Base-by-base conservation (phyloP, 257 asterid species). In the Rehmannia glutinosa region DNA sequence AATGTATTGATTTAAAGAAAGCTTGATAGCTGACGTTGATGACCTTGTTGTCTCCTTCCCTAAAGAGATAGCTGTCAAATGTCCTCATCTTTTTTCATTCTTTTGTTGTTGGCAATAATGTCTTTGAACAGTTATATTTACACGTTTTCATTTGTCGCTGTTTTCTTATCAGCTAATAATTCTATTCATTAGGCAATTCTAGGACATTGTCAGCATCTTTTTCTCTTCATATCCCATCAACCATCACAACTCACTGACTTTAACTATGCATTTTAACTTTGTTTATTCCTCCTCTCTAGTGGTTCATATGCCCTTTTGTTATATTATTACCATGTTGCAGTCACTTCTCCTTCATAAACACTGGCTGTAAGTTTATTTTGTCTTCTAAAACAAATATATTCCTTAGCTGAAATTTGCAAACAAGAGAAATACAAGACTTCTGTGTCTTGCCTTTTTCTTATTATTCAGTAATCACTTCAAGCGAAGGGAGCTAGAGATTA, bases 241-340 rank as follows among this genome's bases (percentile, higher is more conserved):
- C n/a, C n/a, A n/a, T n/a, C n/a, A n/a, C n/a, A n/a, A n/a, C n/a
- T n/a, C n/a, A n/a, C n/a, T n/a, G n/a, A n/a, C n/a, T n/a, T n/a
- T n/a, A n/a, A n/a, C n/a, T n/a, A n/a, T n/a, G n/a, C n/a, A n/a
- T n/a, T n/a, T n/a, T n/a, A n/a, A n/a, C n/a, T n/a, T n/a, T n/a
- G n/a, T n/a, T n/a, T n/a, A n/a, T n/a, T n/a, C n/a, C n/a, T n/a
- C n/a, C n/a, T n/a, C n/a, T n/a, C n/a, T n/a, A n/a, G n/a, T n/a
- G n/a, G n/a, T n/a, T n/a, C n/a, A n/a, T n/a, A n/a, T n/a, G n/a
- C n/a, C n/a, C n/a, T n/a, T n/a, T n/a, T n/a, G n/a, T n/a, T n/a
- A n/a, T n/a, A n/a, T 54, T 23, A 56, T n/a, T n/a, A n/a, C 60
- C 68, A 35, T 35, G 4, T 54, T 56, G 24, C 62, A 56, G 46